phyloP scores from a whole-genome alignment of 768 basidiomycete genomes.

The Suillus cothurnatus region DNA sequence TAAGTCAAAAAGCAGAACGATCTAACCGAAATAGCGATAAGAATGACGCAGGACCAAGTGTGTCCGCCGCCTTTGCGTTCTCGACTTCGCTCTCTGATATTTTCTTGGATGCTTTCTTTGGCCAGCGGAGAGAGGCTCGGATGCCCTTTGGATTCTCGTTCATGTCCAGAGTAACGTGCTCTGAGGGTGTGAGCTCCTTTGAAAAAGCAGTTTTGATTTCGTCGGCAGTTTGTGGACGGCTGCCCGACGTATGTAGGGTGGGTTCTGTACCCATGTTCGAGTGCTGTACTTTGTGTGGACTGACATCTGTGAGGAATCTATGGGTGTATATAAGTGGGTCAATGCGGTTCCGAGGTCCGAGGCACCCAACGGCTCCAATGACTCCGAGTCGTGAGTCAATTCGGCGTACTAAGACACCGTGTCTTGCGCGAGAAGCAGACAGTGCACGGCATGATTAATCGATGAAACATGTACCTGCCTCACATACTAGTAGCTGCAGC shows the following conservation, averaged over 20 bases:
- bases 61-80: constrained; percentile 29
- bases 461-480: not conserved
- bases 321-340: not conserved
- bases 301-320: not conserved
- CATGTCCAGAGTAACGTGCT: not conserved
- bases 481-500: not conserved
- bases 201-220: constrained; percentile 42
- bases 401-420: not conserved
- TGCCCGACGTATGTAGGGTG: constrained; percentile 28
- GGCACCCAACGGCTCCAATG: no score
- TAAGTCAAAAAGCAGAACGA: no score
- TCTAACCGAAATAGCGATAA: constrained; percentile 51
- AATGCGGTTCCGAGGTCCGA: not conserved
- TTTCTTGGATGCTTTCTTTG: constrained; percentile 32
- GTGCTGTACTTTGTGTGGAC: not conserved
- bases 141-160: constrained; percentile 16
- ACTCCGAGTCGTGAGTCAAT: no score
- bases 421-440: not conserved
- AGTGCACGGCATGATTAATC: no score
- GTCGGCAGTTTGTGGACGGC: constrained; percentile 44
- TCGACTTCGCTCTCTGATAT: not conserved
- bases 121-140: constrained; percentile 44
- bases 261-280: not conserved
- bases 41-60: constrained; percentile 42
- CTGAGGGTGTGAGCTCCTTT: not conserved